Evolutionary conservation across 106 monocot genomes (phyloP).

Genomic region (Hemerocallis citrina): DNA sequence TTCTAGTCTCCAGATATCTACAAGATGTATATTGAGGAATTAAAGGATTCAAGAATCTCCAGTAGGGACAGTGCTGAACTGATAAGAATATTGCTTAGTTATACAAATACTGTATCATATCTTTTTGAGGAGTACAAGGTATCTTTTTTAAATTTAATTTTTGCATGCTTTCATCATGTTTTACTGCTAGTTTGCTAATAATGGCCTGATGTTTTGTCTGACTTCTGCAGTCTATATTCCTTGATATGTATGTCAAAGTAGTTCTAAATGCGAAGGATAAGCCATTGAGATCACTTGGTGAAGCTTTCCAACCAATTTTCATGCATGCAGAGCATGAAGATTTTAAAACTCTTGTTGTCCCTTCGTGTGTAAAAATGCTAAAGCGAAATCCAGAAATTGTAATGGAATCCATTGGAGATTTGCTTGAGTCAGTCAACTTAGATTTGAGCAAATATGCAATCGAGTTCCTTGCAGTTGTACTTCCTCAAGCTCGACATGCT

Average conservation of each 20-base stretch:
- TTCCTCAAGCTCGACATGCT: conserved; percentile 77
- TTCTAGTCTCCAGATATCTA: conserved; percentile 64
- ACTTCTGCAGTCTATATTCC: conserved; percentile 58
- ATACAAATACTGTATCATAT: conserved; percentile 33
- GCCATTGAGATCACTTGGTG: conserved; percentile 39
- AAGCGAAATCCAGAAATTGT: conserved; percentile 97
- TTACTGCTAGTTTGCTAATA: no score
- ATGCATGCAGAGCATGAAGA: conserved; percentile 63
- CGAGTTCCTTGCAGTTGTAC: conserved; percentile 75
- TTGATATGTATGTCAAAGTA: conserved; percentile 75
- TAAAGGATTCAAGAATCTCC: conserved; percentile 69
- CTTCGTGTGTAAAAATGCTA: conserved; percentile 80
- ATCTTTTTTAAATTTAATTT: no score
- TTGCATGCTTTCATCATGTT: neutral
- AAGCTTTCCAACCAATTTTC: conserved; percentile 73
- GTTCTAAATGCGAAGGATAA: conserved; percentile 84
- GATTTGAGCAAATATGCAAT: conserved; percentile 88
- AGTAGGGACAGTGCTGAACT: conserved; percentile 48
- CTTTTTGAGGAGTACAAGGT: conserved; percentile 71
- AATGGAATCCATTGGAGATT: conserved; percentile 61
- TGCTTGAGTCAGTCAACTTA: conserved; percentile 49
- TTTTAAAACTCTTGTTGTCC: conserved; percentile 56
- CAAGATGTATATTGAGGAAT: conserved; percentile 67
- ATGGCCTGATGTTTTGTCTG: conserved; percentile 3
- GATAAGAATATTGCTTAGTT: conserved; percentile 54